Conservation (phyloP, 441 rosid species). For the Eutrema salsugineum region DNA sequence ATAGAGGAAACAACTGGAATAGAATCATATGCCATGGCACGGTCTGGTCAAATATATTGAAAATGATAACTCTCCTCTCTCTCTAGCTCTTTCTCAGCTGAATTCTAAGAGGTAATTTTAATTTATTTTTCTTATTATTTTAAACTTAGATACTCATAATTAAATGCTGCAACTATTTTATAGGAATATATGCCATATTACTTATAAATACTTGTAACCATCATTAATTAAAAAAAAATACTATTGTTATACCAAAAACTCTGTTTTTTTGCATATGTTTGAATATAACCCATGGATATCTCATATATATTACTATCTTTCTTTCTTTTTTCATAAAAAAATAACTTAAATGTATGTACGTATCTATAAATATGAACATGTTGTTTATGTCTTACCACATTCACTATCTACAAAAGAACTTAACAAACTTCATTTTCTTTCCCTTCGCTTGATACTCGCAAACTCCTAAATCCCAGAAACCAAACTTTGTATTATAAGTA, state of each 20-base stretch:
- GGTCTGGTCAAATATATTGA: constrained; percentile 29
- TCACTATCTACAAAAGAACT: constrained; percentile 15
- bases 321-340: neutral
- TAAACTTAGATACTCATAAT: neutral
- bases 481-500: neutral
- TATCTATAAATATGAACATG: constrained; percentile 23
- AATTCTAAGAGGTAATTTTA: neutral
- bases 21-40: constrained; percentile 32
- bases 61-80: neutral
- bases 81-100: neutral
- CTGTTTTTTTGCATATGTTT: neutral
- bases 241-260: neutral
- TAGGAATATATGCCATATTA: neutral
- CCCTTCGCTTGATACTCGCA: constrained; percentile 7
- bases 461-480: neutral
- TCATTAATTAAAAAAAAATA: neutral
- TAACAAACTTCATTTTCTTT: constrained; percentile 1
- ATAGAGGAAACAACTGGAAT: constrained; percentile 27
- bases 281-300: neutral
- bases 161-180: neutral
- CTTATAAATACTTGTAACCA: constrained; percentile 1
- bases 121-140: neutral
- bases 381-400: constrained; percentile 5
- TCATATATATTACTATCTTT: neutral
- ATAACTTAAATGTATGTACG: neutral